Evolutionary conservation across 345 rosid genomes (phyloP).

Genomic region (Arabis hirsuta): DNA sequence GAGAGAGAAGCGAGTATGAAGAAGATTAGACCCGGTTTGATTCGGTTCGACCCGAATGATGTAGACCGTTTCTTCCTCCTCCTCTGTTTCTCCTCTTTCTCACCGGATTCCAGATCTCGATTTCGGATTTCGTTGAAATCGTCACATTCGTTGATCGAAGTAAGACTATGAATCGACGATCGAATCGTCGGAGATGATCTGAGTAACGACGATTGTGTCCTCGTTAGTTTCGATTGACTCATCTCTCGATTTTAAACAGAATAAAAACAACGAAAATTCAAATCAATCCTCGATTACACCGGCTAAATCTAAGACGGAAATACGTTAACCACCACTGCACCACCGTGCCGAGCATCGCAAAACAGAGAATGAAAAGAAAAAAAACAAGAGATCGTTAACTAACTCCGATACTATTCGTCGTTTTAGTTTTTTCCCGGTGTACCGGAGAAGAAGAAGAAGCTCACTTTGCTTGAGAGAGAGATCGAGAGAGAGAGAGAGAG

Average conservation of each 20-base stretch:
- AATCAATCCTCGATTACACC: conserved; percentile 43
- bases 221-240: conserved; percentile 69
- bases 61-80: conserved; percentile 25
- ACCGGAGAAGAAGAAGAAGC: conserved; percentile 29
- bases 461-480: conserved; percentile 1
- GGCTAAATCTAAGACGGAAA: conserved; percentile 50
- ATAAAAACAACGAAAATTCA: not conserved
- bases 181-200: conserved; percentile 84
- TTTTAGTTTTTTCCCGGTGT: conserved; percentile 3
- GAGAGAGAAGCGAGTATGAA: conserved; percentile 62
- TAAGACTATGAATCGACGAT: conserved; percentile 83
- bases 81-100: conserved; percentile 53
- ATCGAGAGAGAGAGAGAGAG: conserved; percentile 11
- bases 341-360: conserved; percentile 34
- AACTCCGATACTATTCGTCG: not conserved
- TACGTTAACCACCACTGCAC: conserved; percentile 50
- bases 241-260: conserved; percentile 30
- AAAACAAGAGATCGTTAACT: not conserved
- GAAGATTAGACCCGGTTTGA: conserved; percentile 56
- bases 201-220: conserved; percentile 83
- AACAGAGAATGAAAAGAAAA: not conserved
- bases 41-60: conserved; percentile 53
- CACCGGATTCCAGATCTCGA: conserved; percentile 38
- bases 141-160: conserved; percentile 66
- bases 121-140: conserved; percentile 43